These are phyloP conservation scores for Breviolum minutum DNA, from an alignment of 73 alveolate species.

Conservation along the genomic window DNA sequence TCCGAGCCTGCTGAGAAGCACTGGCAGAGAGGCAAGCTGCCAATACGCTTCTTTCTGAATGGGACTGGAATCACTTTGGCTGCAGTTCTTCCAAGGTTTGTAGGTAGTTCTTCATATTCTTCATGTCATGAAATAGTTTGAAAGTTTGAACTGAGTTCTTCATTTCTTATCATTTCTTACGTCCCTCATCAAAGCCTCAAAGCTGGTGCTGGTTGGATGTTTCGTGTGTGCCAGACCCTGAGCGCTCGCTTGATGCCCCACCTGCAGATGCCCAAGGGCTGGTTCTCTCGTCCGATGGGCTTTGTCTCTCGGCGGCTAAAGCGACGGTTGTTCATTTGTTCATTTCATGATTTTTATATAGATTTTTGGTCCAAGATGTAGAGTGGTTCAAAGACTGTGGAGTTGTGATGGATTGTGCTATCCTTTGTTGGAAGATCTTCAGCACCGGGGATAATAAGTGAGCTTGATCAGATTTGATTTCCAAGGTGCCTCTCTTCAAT, in stretches of 20 bases:
- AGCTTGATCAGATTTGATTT: too few relatives aligned
- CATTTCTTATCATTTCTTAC: background rate
- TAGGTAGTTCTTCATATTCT: background rate
- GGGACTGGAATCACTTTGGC: background rate
- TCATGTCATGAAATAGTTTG: background rate
- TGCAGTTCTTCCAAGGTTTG: background rate
- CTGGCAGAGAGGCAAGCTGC: constrained; percentile 49
- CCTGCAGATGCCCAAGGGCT: constrained; percentile 55
- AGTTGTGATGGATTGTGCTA: background rate
- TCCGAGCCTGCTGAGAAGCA: constrained; percentile 53
- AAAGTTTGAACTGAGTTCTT: background rate
- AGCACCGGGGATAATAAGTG: too few relatives aligned
- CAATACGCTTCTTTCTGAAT: background rate
- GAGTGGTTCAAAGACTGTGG: background rate
- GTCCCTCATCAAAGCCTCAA: background rate
- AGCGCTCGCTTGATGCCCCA: constrained; percentile 78
- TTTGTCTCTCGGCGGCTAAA: constrained; percentile 13
- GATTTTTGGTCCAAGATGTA: background rate
- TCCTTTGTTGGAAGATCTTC: background rate
- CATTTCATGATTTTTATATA: background rate
- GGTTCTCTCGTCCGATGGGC: constrained; percentile 76
- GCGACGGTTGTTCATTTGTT: background rate
- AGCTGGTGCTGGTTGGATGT: background rate
- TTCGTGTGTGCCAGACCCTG: constrained; percentile 19
- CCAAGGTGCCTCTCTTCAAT: constrained; percentile 81